A percentile compares a stretch with the other conserved stretches of the same genome.
These are phyloP conservation scores for Penicillium simplicissimum DNA, from an alignment of 495 filamentous ascomycete genomes.

Conservation along the genomic window DNA sequence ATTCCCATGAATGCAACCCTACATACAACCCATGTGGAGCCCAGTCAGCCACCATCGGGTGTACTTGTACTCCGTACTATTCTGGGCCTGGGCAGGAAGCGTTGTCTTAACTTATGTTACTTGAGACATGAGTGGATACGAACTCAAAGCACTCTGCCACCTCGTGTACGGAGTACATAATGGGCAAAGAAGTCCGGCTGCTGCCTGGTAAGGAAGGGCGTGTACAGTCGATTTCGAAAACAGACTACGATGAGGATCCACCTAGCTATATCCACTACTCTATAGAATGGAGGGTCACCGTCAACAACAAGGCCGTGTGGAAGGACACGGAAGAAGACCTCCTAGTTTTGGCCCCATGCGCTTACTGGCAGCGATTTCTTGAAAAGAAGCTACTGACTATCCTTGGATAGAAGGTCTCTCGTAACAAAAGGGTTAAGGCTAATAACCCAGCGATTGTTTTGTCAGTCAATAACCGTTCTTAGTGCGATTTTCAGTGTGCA, in stretches of 20 bases:
- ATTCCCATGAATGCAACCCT: too few relatives aligned
- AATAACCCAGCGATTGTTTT: constrained; percentile 18
- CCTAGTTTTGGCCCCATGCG: constrained; percentile 21
- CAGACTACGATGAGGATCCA: constrained; percentile 29
- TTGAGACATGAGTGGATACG: too few relatives aligned
- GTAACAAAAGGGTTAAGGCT: constrained; percentile 3
- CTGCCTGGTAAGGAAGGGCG: too few relatives aligned
- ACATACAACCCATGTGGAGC: too few relatives aligned
- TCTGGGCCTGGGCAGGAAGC: too few relatives aligned
- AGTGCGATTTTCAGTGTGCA: constrained; percentile 11
- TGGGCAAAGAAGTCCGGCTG: too few relatives aligned
- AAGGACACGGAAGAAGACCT: constrained; percentile 23
- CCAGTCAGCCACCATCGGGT: too few relatives aligned
- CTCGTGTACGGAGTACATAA: too few relatives aligned
- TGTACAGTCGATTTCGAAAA: constrained; percentile 4
- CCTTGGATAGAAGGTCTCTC: constrained; percentile 7
- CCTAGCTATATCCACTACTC: constrained; percentile 35
- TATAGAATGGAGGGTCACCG: constrained; percentile 34
- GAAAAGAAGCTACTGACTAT: constrained; percentile 12
- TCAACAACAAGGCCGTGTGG: constrained; percentile 31
- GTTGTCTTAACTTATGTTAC: too few relatives aligned
- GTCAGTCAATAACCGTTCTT: constrained; percentile 19
- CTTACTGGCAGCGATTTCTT: constrained; percentile 10
- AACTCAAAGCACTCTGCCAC: too few relatives aligned
- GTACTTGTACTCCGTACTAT: too few relatives aligned